Percentiles rank a stretch among this genome's conserved stretches.
phyloP scores from a whole-genome alignment of 768 basidiomycete species.

The Lentinula lateritia region DNA sequence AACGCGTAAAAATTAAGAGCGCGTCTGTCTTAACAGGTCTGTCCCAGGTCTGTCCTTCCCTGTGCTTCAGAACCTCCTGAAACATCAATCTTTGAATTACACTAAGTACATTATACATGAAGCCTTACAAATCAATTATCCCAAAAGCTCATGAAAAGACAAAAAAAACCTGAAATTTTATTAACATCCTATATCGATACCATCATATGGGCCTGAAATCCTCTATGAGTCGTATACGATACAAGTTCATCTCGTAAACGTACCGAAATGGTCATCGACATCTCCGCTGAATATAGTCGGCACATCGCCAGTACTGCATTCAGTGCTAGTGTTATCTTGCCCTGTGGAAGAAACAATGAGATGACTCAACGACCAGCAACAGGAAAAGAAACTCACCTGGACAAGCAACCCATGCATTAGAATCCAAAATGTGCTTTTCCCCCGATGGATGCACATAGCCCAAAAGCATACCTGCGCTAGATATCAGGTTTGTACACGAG shows the following conservation, averaged over 20 bases:
- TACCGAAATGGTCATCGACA: constrained; percentile 41
- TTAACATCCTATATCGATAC: constrained; percentile 6
- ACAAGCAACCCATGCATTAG: constrained; percentile 47
- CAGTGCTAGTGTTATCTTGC: constrained; percentile 50
- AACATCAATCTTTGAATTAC: too few relatives aligned
- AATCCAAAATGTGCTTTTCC: constrained; percentile 21
- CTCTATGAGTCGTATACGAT: not conserved
- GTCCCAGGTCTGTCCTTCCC: too few relatives aligned
- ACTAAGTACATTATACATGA: not conserved
- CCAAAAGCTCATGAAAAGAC: not conserved
- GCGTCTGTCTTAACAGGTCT: too few relatives aligned
- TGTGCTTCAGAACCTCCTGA: too few relatives aligned
- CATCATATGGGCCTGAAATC: constrained; percentile 3
- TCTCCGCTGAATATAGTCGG: constrained; percentile 40
- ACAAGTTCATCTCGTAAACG: not conserved
- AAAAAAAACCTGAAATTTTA: not conserved
- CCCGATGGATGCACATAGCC: constrained; percentile 43
- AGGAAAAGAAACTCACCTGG: constrained; percentile 28
- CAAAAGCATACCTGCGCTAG: constrained; percentile 24
- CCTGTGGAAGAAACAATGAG: constrained; percentile 28
- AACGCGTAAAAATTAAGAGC: too few relatives aligned
- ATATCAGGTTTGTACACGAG: constrained; percentile 5
- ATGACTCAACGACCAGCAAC: constrained; percentile 7
- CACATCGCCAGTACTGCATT: constrained; percentile 52
- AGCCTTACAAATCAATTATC: not conserved